Base-by-base conservation (phyloP, 2,329 filamentous ascomycete genomes). In the Stemphylium lycopersici region DNA sequence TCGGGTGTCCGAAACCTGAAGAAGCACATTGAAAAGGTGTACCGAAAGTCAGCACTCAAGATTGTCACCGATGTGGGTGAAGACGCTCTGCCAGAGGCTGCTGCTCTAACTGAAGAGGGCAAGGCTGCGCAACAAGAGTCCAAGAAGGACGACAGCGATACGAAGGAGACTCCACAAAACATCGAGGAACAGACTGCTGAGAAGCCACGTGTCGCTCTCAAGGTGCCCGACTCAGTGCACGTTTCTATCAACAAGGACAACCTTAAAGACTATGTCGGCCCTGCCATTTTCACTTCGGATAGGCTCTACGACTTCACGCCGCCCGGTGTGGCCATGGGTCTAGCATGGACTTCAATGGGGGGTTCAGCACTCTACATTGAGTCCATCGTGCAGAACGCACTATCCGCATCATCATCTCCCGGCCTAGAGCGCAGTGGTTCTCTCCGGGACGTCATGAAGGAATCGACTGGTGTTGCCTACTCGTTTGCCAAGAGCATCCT, bases 21-120 rank as follows among this genome's bases (percentile, higher is more conserved):
- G 84, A 98, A 99, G 81, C 93, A 98, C 76, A 99, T 99, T 58
- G 95, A 99, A 76, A 99, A 99, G 80, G 91, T 99, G 3, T 99
- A 97, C 78, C 88, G 95, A 54, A 99, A 99, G 78, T 92, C 93
- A 12, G 96, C 95, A 0, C 82, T 99, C 58, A 98, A 97, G 79
- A 99, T 99, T 63, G 93, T 99, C 11, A 90, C 93, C 73, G 93
- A 98, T 59, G 83, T 98, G 12, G 93, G 93, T 44, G 93, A 97
- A 70, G 88, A 91, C 5, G 90, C 83, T 1, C 78, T 96, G 2
- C 84, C 90, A 3, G 93, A 97, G 72, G 87, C 90, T 18, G 86
- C 91, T 59, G 92, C 90, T 4, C 77, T 96, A 52, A 96, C 93
- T 0, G 87, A 90, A 7, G 91, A 96, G 74, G 92, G 90, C 67